These are phyloP conservation scores for Pleurotus giganteus DNA, from an alignment of 768 basidiomycete species.

Conservation along the genomic window DNA sequence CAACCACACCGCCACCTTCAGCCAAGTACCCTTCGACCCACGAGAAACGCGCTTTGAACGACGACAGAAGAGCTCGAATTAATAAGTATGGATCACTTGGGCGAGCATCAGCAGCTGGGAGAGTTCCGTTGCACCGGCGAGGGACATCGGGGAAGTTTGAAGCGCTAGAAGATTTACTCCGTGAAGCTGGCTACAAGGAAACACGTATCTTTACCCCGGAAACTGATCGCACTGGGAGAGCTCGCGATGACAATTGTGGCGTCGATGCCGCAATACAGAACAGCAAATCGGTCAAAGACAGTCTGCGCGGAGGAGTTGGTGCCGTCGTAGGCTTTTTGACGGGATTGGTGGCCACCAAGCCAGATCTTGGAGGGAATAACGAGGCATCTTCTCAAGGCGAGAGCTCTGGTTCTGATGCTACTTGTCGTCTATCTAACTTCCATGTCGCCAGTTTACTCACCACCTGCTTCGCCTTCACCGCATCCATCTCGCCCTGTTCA, in stretches of 20 bases:
- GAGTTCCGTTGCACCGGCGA: conserved; percentile 73
- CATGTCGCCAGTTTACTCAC: conserved; percentile 9
- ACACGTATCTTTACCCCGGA: conserved; percentile 89
- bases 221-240: conserved; percentile 47
- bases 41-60: too few relatives aligned
- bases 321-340: conserved; percentile 67
- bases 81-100: conserved; percentile 5
- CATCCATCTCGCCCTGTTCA: conserved; percentile 14
- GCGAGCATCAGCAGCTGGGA: conserved; percentile 27
- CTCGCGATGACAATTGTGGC: conserved; percentile 23
- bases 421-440: not conserved
- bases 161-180: conserved; percentile 78
- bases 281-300: conserved; percentile 28
- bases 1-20: not conserved
- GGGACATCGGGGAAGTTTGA: conserved; percentile 84
- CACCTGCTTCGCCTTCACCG: conserved; percentile 17
- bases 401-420: conserved; percentile 14
- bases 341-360: conserved; percentile 50
- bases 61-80: not conserved
- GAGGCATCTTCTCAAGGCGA: conserved; percentile 21
- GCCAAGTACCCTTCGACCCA: too few relatives aligned
- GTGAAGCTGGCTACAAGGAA: conserved; percentile 90
- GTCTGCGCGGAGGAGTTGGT: conserved; percentile 50
- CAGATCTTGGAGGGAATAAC: conserved; percentile 5
- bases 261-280: conserved; percentile 11